Evolutionary conservation across 2,329 filamentous ascomycete genomes (phyloP).

Genomic region (Colletotrichum phormii): DNA sequence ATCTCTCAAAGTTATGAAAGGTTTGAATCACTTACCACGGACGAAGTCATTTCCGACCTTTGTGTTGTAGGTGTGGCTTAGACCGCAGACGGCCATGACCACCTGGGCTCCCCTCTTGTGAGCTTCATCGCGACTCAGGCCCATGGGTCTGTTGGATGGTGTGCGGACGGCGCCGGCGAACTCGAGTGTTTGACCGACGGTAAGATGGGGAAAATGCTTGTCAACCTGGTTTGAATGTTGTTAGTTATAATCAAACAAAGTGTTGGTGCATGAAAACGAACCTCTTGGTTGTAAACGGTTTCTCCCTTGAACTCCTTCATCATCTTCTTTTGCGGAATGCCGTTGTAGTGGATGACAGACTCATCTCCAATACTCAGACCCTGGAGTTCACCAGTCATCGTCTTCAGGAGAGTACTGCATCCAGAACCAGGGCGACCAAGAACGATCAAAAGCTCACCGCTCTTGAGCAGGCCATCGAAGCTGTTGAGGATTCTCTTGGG

Average conservation of each 20-base stretch:
- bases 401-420: constrained; percentile 73
- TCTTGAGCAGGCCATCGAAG: constrained; percentile 73
- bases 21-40: constrained; percentile 58
- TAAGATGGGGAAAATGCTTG: constrained; percentile 82
- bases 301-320: constrained; percentile 72
- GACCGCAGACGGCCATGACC: constrained; percentile 77
- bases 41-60: constrained; percentile 82
- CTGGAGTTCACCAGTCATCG: constrained; percentile 69
- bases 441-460: constrained; percentile 76
- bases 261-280: constrained; percentile 22
- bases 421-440: constrained; percentile 75
- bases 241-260: not conserved
- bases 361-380: constrained; percentile 64
- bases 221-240: constrained; percentile 59
- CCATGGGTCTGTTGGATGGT: constrained; percentile 72
- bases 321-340: constrained; percentile 65
- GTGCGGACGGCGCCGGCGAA: constrained; percentile 79
- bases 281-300: constrained; percentile 81
- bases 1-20: too few species aligned
- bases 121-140: constrained; percentile 70
- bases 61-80: constrained; percentile 78
- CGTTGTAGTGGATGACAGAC: constrained; percentile 71
- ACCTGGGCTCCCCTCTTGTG: constrained; percentile 72
- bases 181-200: constrained; percentile 77
- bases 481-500: constrained; percentile 71